Percentiles rank a stretch among this genome's conserved stretches.
Evolutionary conservation across 768 basidiomycete species (phyloP).

Genomic region (Candolleomyces aberdarensis): DNA sequence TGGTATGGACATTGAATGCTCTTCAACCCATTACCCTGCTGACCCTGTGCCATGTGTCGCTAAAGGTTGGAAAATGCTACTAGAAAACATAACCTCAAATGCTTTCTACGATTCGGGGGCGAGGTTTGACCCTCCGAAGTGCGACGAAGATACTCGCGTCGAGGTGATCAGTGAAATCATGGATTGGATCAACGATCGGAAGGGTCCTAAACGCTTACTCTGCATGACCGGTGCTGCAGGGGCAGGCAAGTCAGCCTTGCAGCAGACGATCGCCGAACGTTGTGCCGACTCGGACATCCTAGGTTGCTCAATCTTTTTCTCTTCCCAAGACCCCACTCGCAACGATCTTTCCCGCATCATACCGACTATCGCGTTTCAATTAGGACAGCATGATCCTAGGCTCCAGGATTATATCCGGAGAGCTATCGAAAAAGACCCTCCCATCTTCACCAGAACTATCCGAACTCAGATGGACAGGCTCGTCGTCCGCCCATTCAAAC

Average conservation of each 20-base stretch:
- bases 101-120: not conserved
- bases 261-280: not conserved
- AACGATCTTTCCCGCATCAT: not conserved
- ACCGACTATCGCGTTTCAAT: not conserved
- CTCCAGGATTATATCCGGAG: not conserved
- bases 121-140: not conserved
- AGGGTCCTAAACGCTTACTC: not conserved
- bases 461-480: not conserved
- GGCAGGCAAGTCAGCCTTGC: not conserved
- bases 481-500: not conserved
- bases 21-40: too few relatives aligned
- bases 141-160: not conserved
- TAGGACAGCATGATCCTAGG: not conserved
- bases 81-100: not conserved
- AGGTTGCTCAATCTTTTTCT: constrained; percentile 1
- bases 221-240: constrained; percentile 1
- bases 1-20: too few relatives aligned
- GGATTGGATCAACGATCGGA: not conserved
- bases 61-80: not conserved
- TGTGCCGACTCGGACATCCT: not conserved
- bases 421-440: not conserved
- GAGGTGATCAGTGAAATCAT: not conserved
- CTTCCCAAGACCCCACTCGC: not conserved
- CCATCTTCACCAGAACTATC: not conserved
- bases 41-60: too few relatives aligned